Conservation (phyloP, 2,329 filamentous ascomycete genomes). For the Bipolaris sorokiniana region DNA sequence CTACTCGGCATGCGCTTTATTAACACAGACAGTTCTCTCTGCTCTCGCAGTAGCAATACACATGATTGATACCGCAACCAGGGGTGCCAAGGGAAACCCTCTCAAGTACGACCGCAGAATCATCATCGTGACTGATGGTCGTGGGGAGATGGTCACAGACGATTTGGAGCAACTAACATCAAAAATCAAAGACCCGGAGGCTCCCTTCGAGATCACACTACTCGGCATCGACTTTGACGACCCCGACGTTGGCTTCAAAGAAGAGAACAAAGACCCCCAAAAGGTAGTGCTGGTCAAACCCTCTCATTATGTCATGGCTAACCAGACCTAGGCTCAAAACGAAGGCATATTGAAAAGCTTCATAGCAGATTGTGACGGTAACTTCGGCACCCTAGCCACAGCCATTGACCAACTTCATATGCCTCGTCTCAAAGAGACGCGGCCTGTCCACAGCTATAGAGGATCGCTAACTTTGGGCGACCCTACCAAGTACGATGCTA, state of each 20-base stretch:
- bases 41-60: slow-evolving; percentile 84
- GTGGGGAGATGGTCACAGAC: slow-evolving; percentile 73
- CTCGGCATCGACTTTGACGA: slow-evolving; percentile 95
- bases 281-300: slow-evolving; percentile 62
- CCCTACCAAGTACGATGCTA: slow-evolving; percentile 71
- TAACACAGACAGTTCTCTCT: slow-evolving; percentile 65
- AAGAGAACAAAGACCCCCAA: slow-evolving; percentile 76
- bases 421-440: slow-evolving; percentile 77
- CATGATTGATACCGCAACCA: slow-evolving; percentile 89
- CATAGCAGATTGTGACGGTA: slow-evolving; percentile 69
- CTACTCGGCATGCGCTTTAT: slow-evolving; percentile 1
- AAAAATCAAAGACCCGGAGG: slow-evolving; percentile 71
- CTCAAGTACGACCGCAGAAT: slow-evolving; percentile 59
- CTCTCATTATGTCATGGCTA: slow-evolving; percentile 12
- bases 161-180: slow-evolving; percentile 71
- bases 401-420: slow-evolving; percentile 80
- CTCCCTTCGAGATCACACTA: slow-evolving; percentile 75
- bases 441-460: slow-evolving; percentile 78
- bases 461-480: slow-evolving; percentile 82
- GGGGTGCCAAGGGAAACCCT: slow-evolving; percentile 62
- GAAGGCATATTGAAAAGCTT: slow-evolving; percentile 72
- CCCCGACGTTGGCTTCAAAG: slow-evolving; percentile 84
- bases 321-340: slow-evolving; percentile 64
- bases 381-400: slow-evolving; percentile 83
- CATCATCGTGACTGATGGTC: slow-evolving; percentile 83